phyloP scores from a whole-genome alignment of 768 basidiomycete species.

The Collybiopsis luxurians region DNA sequence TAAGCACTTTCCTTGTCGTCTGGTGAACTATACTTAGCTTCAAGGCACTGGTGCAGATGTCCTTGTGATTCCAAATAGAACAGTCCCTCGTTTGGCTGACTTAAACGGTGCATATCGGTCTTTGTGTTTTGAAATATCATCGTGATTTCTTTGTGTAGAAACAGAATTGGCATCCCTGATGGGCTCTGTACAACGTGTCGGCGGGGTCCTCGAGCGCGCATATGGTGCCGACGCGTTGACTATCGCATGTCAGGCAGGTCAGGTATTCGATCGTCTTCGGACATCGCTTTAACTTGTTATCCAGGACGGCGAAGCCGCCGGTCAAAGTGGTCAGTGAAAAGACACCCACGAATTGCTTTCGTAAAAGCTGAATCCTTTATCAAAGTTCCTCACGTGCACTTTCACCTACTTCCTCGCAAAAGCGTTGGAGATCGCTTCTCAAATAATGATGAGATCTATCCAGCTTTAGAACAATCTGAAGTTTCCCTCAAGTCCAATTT shows the following conservation, averaged over 20 bases:
- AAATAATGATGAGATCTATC: conserved; percentile 75
- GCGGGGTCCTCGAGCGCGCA: conserved; percentile 73
- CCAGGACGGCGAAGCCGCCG: conserved; percentile 86
- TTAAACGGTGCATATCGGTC: conserved; percentile 36
- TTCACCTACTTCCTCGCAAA: conserved; percentile 88
- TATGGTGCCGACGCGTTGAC: conserved; percentile 85
- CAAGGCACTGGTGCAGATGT: conserved; percentile 44
- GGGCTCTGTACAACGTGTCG: conserved; percentile 74
- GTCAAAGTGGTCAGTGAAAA: conserved; percentile 43
- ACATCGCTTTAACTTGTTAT: not conserved
- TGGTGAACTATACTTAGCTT: not conserved
- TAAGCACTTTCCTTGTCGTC: conserved; percentile 39
- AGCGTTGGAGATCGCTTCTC: conserved; percentile 65
- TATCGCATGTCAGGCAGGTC: conserved; percentile 79
- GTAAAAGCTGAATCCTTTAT: conserved; percentile 62
- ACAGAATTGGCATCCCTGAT: conserved; percentile 83
- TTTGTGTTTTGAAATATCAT: not conserved
- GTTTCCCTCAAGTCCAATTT: conserved; percentile 42
- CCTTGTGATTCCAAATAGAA: conserved; percentile 55
- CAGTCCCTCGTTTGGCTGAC: conserved; percentile 55
- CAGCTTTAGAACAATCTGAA: conserved; percentile 69
- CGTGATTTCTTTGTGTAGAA: too few species aligned
- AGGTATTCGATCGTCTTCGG: not conserved
- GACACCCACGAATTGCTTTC: not conserved
- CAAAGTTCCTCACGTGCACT: conserved; percentile 90